Evolutionary conservation across 768 basidiomycete genomes (phyloP).

Genomic region (Tulasnella sp.): DNA sequence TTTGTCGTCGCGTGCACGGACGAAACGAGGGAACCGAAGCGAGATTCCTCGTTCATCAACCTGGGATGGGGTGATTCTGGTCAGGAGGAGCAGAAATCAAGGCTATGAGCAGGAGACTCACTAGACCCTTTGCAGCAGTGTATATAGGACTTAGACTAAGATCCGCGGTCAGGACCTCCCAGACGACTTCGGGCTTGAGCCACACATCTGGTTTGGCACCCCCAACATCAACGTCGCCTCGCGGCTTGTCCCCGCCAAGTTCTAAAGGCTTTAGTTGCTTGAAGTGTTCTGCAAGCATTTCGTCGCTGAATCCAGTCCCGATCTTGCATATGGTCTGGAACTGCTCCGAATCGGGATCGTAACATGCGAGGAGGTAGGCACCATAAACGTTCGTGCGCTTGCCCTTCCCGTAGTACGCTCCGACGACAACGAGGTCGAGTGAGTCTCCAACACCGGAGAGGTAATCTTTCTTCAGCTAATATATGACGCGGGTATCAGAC

Average conservation of each 20-base stretch:
- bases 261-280: slow-evolving; percentile 78
- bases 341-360: slow-evolving; percentile 88
- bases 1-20: slow-evolving; percentile 92
- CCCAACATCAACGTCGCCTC: slow-evolving; percentile 83
- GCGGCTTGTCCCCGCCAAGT: slow-evolving; percentile 48
- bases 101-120: slow-evolving; percentile 42
- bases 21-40: slow-evolving; percentile 91
- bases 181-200: slow-evolving; percentile 96
- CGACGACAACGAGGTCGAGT: slow-evolving; percentile 94
- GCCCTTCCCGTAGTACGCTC: slow-evolving; percentile 95
- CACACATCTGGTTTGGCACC: slow-evolving; percentile 95
- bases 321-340: slow-evolving; percentile 99
- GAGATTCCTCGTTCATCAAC: slow-evolving; percentile 90
- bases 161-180: slow-evolving; percentile 98
- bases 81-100: neutral
- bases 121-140: slow-evolving; percentile 88
- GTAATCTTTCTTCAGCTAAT: slow-evolving; percentile 96
- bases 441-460: slow-evolving; percentile 95
- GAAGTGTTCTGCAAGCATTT: slow-evolving; percentile 74
- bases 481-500: slow-evolving; percentile 19
- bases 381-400: slow-evolving; percentile 98
- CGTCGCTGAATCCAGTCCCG: slow-evolving; percentile 96
- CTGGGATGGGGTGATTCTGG: slow-evolving; percentile 41
- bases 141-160: slow-evolving; percentile 94
- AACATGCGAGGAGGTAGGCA: slow-evolving; percentile 95